A percentile compares a stretch with the other conserved stretches of the same genome.
Evolutionary conservation across 2,329 filamentous ascomycete species (phyloP).

Genomic region (Microcyclospora pomicola): DNA sequence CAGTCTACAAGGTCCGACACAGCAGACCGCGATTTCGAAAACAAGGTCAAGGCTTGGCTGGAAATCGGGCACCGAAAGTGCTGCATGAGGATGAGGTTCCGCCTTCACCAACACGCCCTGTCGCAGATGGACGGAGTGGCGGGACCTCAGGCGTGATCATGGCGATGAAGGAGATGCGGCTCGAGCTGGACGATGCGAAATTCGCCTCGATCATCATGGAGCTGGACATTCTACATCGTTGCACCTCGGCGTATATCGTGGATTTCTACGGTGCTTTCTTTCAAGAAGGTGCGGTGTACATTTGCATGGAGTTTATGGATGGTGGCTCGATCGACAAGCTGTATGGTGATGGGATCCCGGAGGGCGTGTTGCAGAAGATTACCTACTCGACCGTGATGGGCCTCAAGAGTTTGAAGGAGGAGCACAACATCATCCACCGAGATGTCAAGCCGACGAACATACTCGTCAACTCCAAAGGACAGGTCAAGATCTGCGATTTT

Average conservation of each 20-base stretch:
- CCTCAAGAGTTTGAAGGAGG: slow-evolving; percentile 84
- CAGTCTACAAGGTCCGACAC: slow-evolving; percentile 91
- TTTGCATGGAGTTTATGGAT: slow-evolving; percentile 99
- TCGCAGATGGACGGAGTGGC: slow-evolving; percentile 7
- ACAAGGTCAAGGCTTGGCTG: slow-evolving; percentile 45
- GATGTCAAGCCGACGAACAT: slow-evolving; percentile 99
- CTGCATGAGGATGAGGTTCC: slow-evolving; percentile 9
- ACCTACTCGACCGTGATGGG: slow-evolving; percentile 82
- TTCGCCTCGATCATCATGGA: slow-evolving; percentile 97
- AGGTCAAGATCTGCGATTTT: slow-evolving; percentile 98
- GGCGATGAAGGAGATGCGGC: slow-evolving; percentile 97
- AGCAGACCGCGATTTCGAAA: slow-evolving; percentile 52
- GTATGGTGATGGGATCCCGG: slow-evolving; percentile 80
- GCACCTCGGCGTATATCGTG: slow-evolving; percentile 89
- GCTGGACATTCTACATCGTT: slow-evolving; percentile 87
- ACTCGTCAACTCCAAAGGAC: slow-evolving; percentile 72
- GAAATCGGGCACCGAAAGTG: slow-evolving; percentile 37
- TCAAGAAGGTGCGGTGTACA: slow-evolving; percentile 96
- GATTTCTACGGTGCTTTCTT: slow-evolving; percentile 99
- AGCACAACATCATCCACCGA: slow-evolving; percentile 97
- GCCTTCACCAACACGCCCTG: slow-evolving; percentile 6
- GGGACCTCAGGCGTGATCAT: slow-evolving; percentile 65
- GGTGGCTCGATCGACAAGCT: slow-evolving; percentile 95
- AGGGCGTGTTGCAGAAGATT: slow-evolving; percentile 78
- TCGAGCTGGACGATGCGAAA: slow-evolving; percentile 92